These are phyloP conservation scores for Exserohilum rostratum DNA, from an alignment of 2,329 filamentous ascomycete genomes.

Conservation along the genomic window DNA sequence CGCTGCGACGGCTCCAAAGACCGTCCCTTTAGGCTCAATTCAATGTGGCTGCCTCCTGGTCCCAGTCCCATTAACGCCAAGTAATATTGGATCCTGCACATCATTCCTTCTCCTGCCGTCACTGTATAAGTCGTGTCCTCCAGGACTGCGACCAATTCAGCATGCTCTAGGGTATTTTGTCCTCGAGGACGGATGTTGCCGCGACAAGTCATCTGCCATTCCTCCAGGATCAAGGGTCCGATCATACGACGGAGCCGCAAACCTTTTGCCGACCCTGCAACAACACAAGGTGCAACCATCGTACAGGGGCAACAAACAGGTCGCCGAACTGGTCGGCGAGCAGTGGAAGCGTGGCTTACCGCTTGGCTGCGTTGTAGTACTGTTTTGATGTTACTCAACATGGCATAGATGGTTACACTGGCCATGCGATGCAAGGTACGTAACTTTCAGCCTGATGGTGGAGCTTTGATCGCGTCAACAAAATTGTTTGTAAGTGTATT, in stretches of 20 bases:
- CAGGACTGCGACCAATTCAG: neutral
- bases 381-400: conserved; percentile 7
- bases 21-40: conserved; percentile 2
- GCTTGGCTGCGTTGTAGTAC: conserved; percentile 12
- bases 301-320: neutral
- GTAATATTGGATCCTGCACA: conserved; percentile 1
- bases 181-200: neutral
- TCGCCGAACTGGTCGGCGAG: conserved; percentile 21
- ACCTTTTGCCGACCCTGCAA: neutral
- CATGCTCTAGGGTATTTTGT: neutral
- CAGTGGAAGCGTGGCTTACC: conserved; percentile 19
- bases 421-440: conserved; percentile 21
- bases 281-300: neutral
- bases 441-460: neutral
- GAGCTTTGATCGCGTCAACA: neutral
- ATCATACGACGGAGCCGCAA: neutral
- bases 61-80: neutral
- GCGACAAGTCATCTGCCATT: neutral
- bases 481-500: neutral
- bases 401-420: conserved; percentile 11
- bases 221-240: neutral
- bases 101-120: conserved; percentile 1
- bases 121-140: conserved; percentile 1
- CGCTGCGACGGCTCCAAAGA: neutral
- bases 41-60: conserved; percentile 1